These are phyloP conservation scores for Priceomyces medius DNA, from an alignment of 805 yeast genomes.

Conservation along the genomic window DNA sequence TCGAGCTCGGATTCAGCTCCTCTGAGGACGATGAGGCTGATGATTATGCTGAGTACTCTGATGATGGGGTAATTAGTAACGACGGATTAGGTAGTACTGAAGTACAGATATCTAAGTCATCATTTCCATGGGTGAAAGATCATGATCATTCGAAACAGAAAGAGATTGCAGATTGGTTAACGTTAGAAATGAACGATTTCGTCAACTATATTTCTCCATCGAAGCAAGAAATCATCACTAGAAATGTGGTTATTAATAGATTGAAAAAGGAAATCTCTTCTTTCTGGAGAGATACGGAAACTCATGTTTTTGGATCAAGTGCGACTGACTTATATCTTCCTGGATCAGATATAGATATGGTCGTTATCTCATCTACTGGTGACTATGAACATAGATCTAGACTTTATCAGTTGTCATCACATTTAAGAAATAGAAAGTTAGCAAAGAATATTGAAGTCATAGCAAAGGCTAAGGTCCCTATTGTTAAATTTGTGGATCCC, in stretches of 20 bases:
- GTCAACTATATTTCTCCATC: slow-evolving; percentile 85
- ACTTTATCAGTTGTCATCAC: slow-evolving; percentile 70
- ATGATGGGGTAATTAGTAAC: slow-evolving; percentile 35
- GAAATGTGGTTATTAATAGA: slow-evolving; percentile 64
- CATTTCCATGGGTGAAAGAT: slow-evolving; percentile 74
- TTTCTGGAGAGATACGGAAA: slow-evolving; percentile 77
- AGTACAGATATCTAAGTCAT: slow-evolving; percentile 26
- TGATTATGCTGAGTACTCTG: slow-evolving; percentile 24
- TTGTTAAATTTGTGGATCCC: slow-evolving; percentile 84
- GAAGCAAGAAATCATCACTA: slow-evolving; percentile 60
- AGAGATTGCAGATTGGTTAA: slow-evolving; percentile 84
- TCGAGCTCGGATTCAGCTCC: slow-evolving; percentile 52
- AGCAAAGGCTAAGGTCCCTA: slow-evolving; percentile 90
- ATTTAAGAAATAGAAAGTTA: slow-evolving; percentile 56
- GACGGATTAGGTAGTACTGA: slow-evolving; percentile 30
- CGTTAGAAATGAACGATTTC: slow-evolving; percentile 81
- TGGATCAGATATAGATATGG: slow-evolving; percentile 95
- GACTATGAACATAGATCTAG: slow-evolving; percentile 62
- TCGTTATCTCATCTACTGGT: slow-evolving; percentile 62
- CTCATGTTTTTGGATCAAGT: slow-evolving; percentile 88
- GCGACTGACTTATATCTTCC: slow-evolving; percentile 93
- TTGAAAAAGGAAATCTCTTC: slow-evolving; percentile 51
- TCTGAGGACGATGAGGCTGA: slow-evolving; percentile 37
- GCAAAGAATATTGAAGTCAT: slow-evolving; percentile 80
- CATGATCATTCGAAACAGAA: slow-evolving; percentile 75